Conservation (phyloP, 441 rosid genomes). For the Kokia cookei region DNA sequence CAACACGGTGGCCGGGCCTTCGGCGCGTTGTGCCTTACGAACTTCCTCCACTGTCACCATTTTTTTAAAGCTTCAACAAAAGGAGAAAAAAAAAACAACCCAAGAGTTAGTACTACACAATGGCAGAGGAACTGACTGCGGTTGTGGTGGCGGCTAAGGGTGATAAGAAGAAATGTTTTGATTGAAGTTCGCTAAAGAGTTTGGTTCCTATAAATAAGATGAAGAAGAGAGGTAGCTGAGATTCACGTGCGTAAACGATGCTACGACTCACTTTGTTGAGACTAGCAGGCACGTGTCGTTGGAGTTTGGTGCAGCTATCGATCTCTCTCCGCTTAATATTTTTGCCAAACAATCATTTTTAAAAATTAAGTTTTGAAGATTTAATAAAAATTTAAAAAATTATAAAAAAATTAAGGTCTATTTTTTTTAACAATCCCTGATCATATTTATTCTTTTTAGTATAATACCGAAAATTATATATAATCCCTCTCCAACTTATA, state of each 20-base stretch:
- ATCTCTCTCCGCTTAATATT: neutral
- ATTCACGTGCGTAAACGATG: neutral
- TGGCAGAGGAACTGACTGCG: neutral
- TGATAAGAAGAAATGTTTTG: neutral
- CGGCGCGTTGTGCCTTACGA: slow-evolving; percentile 11
- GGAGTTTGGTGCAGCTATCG: neutral
- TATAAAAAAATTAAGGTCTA: too few relatives aligned
- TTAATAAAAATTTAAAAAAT: too few relatives aligned
- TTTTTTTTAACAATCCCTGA: too few relatives aligned
- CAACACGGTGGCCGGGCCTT: slow-evolving; percentile 14
- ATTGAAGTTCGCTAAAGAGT: neutral
- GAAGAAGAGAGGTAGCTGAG: neutral
- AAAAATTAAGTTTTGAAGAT: too few relatives aligned
- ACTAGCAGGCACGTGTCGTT: neutral
- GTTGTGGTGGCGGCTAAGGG: neutral
- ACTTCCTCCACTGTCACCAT: slow-evolving; percentile 7
- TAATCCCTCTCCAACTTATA: too few relatives aligned
- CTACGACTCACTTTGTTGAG: neutral
- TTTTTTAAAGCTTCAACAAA: neutral
- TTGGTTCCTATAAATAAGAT: neutral
- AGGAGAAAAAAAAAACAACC: neutral
- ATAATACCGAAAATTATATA: too few relatives aligned
- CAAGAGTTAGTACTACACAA: neutral
- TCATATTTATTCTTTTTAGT: too few relatives aligned
- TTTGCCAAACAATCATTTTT: too few relatives aligned